These are phyloP conservation scores for Talaromyces verruculosus DNA, from an alignment of 2,329 filamentous ascomycete species.

Conservation along the genomic window DNA sequence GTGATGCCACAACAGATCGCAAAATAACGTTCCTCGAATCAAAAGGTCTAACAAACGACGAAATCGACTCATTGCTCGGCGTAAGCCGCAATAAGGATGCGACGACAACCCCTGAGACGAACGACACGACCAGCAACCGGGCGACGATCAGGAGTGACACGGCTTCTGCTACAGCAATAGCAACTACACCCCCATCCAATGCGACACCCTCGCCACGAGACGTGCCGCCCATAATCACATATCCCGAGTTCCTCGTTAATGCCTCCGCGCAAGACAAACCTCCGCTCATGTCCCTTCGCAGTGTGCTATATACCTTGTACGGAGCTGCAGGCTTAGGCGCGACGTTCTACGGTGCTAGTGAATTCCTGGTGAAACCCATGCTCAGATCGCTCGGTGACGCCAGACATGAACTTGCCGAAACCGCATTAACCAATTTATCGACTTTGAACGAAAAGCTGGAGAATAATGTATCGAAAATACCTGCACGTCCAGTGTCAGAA, in stretches of 20 bases:
- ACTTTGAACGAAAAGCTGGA: constrained; percentile 58
- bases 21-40: constrained; percentile 74
- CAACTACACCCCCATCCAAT: constrained; percentile 41
- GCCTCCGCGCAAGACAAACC: constrained; percentile 48
- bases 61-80: constrained; percentile 67
- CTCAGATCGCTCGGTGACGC: constrained; percentile 53
- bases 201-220: constrained; percentile 38
- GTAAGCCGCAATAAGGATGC: constrained; percentile 36
- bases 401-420: constrained; percentile 58
- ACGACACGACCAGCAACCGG: constrained; percentile 10
- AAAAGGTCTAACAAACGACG: constrained; percentile 68
- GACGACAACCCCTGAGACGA: constrained; percentile 18
- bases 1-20: constrained; percentile 65
- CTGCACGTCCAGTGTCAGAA: constrained; percentile 28
- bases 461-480: constrained; percentile 54
- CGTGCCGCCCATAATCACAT: constrained; percentile 63
- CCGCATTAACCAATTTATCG: constrained; percentile 53
- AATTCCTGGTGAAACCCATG: constrained; percentile 62
- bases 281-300: constrained; percentile 59
- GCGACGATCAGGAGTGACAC: constrained; percentile 21
- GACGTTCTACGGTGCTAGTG: constrained; percentile 58
- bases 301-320: constrained; percentile 58
- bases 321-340: constrained; percentile 56
- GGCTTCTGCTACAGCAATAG: constrained; percentile 44
- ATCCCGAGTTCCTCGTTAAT: constrained; percentile 63